Percentiles rank a stretch among this genome's conserved stretches.
Evolutionary conservation across 2,329 filamentous ascomycete species (phyloP).

Genomic region (Penicillium nordicum): DNA sequence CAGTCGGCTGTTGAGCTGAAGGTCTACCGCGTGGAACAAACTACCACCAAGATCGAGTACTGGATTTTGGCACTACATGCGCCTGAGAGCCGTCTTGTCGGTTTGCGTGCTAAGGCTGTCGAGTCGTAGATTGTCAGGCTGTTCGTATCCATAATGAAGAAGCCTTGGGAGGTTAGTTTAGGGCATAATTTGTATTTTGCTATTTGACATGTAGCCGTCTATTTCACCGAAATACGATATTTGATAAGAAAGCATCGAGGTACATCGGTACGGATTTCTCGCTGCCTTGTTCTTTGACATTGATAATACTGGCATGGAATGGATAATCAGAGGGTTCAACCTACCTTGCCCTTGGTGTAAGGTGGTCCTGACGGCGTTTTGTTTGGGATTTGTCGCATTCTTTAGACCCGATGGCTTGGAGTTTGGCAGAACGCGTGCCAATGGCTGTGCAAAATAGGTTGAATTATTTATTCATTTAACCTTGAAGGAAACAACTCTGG

Average conservation of each 20-base stretch:
- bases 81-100: slow-evolving; percentile 63
- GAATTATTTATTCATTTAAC: neutral
- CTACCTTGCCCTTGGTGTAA: neutral
- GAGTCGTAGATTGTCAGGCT: slow-evolving; percentile 54
- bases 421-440: slow-evolving; percentile 24
- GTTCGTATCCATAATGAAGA: neutral
- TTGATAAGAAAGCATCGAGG: neutral
- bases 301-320: neutral
- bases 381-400: slow-evolving; percentile 12
- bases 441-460: slow-evolving; percentile 10
- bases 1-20: slow-evolving; percentile 56
- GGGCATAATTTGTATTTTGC: neutral
- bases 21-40: slow-evolving; percentile 68
- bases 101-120: slow-evolving; percentile 72
- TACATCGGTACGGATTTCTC: neutral
- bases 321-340: neutral
- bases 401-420: neutral
- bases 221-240: neutral
- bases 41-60: slow-evolving; percentile 68
- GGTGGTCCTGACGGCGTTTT: slow-evolving; percentile 5
- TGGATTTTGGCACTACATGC: slow-evolving; percentile 68
- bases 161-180: neutral
- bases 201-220: neutral
- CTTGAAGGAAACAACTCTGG: neutral
- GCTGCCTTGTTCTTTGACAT: neutral